These are phyloP conservation scores for Sugiyamaella novakii DNA, from an alignment of 1,139 yeast genomes.

Conservation along the genomic window DNA sequence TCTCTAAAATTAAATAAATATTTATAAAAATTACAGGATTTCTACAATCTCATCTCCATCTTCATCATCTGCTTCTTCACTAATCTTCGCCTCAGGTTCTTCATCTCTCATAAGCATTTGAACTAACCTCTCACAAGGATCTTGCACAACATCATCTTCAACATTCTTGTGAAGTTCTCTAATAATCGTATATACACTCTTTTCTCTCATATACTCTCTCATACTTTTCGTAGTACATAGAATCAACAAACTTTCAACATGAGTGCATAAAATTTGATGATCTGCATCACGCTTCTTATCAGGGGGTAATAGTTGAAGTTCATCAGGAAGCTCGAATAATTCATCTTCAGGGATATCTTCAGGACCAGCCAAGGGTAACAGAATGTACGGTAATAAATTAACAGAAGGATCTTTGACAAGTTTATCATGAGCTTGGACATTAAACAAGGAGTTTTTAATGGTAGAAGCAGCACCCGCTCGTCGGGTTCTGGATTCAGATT, in stretches of 20 bases:
- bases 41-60: slow-evolving; percentile 40
- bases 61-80: slow-evolving; percentile 53
- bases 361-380: slow-evolving; percentile 82
- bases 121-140: slow-evolving; percentile 53
- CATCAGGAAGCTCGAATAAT: slow-evolving; percentile 84
- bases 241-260: slow-evolving; percentile 69
- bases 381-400: slow-evolving; percentile 76
- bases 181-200: slow-evolving; percentile 78
- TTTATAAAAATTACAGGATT: slow-evolving; percentile 19
- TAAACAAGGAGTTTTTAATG: slow-evolving; percentile 86
- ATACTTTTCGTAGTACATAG: slow-evolving; percentile 72
- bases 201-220: slow-evolving; percentile 74
- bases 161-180: slow-evolving; percentile 79
- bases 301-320: slow-evolving; percentile 74
- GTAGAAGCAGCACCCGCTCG: slow-evolving; percentile 94
- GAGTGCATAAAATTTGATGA: slow-evolving; percentile 63
- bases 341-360: slow-evolving; percentile 82
- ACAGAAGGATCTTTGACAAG: slow-evolving; percentile 64
- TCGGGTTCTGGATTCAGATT: slow-evolving; percentile 74
- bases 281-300: slow-evolving; percentile 80
- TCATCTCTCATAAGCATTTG: slow-evolving; percentile 93
- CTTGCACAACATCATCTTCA: slow-evolving; percentile 65
- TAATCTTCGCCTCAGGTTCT: slow-evolving; percentile 54
- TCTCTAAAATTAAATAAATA: slow-evolving; percentile 1
- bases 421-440: slow-evolving; percentile 63